These are phyloP conservation scores for Colletotrichum sp. DNA, from an alignment of 2,329 filamentous ascomycete genomes.

Conservation along the genomic window DNA sequence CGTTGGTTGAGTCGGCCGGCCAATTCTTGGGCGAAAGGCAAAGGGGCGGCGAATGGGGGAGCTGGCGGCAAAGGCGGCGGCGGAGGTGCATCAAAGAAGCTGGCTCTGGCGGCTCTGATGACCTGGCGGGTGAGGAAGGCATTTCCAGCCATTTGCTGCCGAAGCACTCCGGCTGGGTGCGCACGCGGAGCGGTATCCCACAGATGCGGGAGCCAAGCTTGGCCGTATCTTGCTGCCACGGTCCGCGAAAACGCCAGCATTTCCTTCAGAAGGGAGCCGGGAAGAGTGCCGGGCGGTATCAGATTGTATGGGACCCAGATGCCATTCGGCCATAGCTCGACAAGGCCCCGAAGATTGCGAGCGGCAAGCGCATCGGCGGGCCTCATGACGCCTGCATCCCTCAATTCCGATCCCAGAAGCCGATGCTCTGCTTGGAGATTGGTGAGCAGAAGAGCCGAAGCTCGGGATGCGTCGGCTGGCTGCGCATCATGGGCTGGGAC, in stretches of 20 bases:
- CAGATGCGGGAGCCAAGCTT: neutral
- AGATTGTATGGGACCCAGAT: neutral
- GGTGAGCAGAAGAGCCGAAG: neutral
- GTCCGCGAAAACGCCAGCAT: neutral
- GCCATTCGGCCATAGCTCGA: neutral
- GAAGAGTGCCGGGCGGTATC: neutral
- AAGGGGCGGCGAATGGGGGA: neutral
- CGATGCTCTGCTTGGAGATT: neutral
- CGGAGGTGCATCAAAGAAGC: neutral
- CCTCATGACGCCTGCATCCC: neutral
- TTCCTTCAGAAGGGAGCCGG: neutral
- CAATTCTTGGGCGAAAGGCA: no score
- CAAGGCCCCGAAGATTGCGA: neutral
- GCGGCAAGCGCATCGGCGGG: neutral
- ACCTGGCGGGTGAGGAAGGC: neutral
- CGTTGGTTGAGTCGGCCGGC: no score
- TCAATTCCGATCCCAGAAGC: neutral
- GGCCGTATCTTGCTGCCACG: neutral
- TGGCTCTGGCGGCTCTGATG: neutral
- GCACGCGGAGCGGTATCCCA: neutral
- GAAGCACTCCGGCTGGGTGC: neutral
- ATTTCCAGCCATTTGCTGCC: neutral
- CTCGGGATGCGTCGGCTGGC: neutral
- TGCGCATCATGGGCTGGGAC: neutral
- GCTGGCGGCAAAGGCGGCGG: neutral